Percentiles rank a stretch among this genome's conserved stretches.
Evolutionary conservation across 768 basidiomycete species (phyloP).

Genomic region (Piloderma croceum): DNA sequence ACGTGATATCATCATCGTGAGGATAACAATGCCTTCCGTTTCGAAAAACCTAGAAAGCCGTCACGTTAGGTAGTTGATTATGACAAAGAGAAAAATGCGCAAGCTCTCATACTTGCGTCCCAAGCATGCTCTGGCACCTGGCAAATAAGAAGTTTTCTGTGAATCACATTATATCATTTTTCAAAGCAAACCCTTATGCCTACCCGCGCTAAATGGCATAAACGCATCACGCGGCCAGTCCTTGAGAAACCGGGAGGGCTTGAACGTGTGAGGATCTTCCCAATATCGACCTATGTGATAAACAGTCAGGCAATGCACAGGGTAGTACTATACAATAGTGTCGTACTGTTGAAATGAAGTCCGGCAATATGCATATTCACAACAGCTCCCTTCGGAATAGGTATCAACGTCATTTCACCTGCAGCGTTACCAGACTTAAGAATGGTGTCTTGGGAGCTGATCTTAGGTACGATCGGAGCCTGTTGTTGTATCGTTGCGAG

Average conservation of each 20-base stretch:
- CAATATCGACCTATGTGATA: slow-evolving; percentile 30
- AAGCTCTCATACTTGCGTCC: slow-evolving; percentile 33
- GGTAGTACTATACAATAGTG: neutral
- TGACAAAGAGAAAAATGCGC: neutral
- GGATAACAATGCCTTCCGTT: slow-evolving; percentile 44
- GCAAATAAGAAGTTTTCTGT: slow-evolving; percentile 3
- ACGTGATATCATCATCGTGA: slow-evolving; percentile 41
- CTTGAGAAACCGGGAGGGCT: slow-evolving; percentile 41
- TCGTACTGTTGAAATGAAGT: slow-evolving; percentile 48
- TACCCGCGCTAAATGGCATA: slow-evolving; percentile 44
- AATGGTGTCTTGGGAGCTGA: slow-evolving; percentile 41
- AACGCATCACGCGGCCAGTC: slow-evolving; percentile 54
- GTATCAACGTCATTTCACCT: slow-evolving; percentile 35
- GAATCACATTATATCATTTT: neutral
- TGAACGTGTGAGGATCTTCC: slow-evolving; percentile 32
- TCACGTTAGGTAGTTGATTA: no score
- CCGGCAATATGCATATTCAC: slow-evolving; percentile 34
- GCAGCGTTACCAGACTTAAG: slow-evolving; percentile 29
- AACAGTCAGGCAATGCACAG: neutral
- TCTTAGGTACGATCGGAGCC: slow-evolving; percentile 41
- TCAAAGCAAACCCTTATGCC: neutral
- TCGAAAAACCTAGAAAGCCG: slow-evolving; percentile 42
- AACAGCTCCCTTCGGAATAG: slow-evolving; percentile 37
- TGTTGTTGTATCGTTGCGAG: slow-evolving; percentile 11
- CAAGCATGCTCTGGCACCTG: slow-evolving; percentile 39